A percentile compares a stretch with the other conserved stretches of the same genome.
Conservation (phyloP, 2,329 filamentous ascomycete genomes). For the Exophiala phaeomuriformis region DNA sequence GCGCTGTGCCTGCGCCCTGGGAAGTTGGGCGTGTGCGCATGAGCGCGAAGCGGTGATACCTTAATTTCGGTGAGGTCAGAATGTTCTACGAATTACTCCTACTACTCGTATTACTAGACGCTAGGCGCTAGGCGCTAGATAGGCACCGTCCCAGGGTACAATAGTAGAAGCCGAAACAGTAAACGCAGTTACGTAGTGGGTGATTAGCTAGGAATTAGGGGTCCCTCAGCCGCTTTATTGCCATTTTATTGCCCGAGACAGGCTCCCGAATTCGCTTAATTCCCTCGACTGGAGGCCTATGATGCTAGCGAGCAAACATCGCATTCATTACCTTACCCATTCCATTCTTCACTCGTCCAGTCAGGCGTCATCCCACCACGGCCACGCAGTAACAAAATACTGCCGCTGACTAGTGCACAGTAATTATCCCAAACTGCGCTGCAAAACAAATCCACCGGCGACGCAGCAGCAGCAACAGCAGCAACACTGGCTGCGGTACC, state of each 20-base stretch:
- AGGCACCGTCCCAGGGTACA: too few relatives aligned
- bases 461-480: background rate
- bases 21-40: too few relatives aligned
- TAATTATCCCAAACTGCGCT: background rate
- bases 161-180: background rate
- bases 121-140: too few relatives aligned
- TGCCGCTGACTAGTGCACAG: background rate
- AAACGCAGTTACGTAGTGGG: background rate
- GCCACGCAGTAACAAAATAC: too few relatives aligned
- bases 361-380: background rate
- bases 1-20: too few relatives aligned
- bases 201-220: background rate
- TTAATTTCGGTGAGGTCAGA: too few relatives aligned
- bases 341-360: background rate
- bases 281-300: background rate
- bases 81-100: too few relatives aligned
- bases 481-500: background rate
- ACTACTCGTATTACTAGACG: too few relatives aligned
- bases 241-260: background rate
- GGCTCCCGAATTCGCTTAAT: background rate
- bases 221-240: background rate
- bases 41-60: too few relatives aligned
- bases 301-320: background rate
- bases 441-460: conserved; percentile 9
- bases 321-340: background rate